Conservation (phyloP, 2,329 filamentous ascomycete species). For the Cytospora schulzeri region DNA sequence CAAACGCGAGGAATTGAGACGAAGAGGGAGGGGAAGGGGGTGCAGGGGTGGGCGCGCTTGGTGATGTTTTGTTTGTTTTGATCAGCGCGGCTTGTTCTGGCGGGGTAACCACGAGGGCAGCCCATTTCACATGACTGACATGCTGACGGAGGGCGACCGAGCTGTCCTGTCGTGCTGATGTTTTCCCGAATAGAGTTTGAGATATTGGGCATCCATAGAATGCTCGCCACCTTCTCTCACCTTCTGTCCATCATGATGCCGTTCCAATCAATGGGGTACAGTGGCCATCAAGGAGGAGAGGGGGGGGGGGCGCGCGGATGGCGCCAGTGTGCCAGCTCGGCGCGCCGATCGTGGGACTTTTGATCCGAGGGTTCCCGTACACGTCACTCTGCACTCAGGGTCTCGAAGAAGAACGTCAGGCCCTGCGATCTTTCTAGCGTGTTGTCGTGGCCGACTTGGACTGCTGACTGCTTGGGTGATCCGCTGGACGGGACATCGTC, state of each 20-base stretch:
- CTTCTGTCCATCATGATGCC: background rate
- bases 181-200: background rate
- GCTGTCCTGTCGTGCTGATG: background rate
- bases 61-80: conserved; percentile 26
- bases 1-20: background rate
- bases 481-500: background rate
- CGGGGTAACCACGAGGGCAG: background rate
- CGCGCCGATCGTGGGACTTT: background rate
- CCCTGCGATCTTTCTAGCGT: conserved; percentile 9
- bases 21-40: background rate
- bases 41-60: background rate
- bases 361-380: background rate
- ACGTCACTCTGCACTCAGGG: background rate
- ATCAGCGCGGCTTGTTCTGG: conserved; percentile 6
- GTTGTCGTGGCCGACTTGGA: background rate
- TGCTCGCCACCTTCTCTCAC: background rate
- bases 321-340: background rate
- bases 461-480: too few relatives aligned
- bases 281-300: background rate
- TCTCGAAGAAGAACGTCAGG: background rate
- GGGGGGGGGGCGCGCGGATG: too few relatives aligned
- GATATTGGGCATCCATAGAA: background rate
- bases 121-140: background rate
- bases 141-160: background rate
- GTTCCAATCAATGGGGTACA: background rate